A percentile compares a stretch with the other conserved stretches of the same genome.
Evolutionary conservation across 2,329 filamentous ascomycete genomes (phyloP).

Genomic region (Acrodontium crateriforme): DNA sequence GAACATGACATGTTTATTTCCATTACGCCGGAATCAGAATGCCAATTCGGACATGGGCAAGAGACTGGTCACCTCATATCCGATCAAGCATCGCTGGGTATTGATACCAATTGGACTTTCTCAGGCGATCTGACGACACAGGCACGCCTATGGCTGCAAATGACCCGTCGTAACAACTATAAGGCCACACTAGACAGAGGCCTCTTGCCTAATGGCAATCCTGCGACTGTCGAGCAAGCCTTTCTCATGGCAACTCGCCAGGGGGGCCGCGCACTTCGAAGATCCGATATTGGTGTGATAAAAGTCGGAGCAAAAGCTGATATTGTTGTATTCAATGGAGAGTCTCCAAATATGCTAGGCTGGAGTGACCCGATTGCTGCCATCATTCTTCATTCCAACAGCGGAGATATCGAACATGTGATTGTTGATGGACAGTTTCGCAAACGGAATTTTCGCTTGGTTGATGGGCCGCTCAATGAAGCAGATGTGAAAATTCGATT

Average conservation of each 20-base stretch:
- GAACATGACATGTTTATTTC: conserved; percentile 39
- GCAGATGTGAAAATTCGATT: conserved; percentile 6
- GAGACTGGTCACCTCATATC: conserved; percentile 28
- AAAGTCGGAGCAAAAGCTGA: conserved; percentile 40
- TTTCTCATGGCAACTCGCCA: conserved; percentile 42
- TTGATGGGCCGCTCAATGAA: conserved; percentile 3
- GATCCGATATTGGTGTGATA: conserved; percentile 39
- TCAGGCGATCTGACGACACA: conserved; percentile 29
- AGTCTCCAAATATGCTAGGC: conserved; percentile 36
- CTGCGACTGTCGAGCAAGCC: conserved; percentile 41
- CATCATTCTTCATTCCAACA: conserved; percentile 40
- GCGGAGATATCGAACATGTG: conserved; percentile 39
- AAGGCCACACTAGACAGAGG: conserved; percentile 26
- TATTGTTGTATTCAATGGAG: conserved; percentile 39
- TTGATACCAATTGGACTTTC: conserved; percentile 12
- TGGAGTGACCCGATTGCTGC: conserved; percentile 44
- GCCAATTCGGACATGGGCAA: conserved; percentile 44
- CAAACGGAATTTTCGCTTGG: conserved; percentile 29
- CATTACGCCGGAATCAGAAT: conserved; percentile 45
- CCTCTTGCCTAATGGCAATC: conserved; percentile 33
- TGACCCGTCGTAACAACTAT: conserved; percentile 28
- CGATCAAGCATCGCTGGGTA: conserved; percentile 31
- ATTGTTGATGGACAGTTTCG: conserved; percentile 36
- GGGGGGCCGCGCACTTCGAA: conserved; percentile 38
- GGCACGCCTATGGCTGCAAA: conserved; percentile 42